These are phyloP conservation scores for Fusarium pininemorale DNA, from an alignment of 2,329 filamentous ascomycete species.

Conservation along the genomic window DNA sequence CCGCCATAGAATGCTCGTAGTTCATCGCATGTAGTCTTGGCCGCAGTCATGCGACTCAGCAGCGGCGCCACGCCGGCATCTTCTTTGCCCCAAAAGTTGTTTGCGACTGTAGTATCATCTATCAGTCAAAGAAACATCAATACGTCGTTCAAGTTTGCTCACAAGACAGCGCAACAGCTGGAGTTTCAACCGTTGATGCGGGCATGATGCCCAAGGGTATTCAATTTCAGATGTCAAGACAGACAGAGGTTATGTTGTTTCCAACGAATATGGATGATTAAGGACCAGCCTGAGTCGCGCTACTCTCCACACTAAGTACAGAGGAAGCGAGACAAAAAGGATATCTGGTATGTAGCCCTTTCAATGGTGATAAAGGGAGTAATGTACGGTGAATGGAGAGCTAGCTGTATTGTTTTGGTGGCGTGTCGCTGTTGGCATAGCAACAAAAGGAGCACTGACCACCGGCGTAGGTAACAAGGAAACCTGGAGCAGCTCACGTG, in stretches of 20 bases:
- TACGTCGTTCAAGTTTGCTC: constrained; percentile 40
- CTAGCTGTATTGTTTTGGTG: constrained; percentile 37
- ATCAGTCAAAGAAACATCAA: constrained; percentile 22
- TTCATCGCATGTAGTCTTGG: constrained; percentile 95
- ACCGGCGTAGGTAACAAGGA: neutral
- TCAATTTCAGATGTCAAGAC: constrained; percentile 12
- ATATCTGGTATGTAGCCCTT: constrained; percentile 11
- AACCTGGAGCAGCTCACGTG: constrained; percentile 34
- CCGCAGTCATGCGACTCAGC: constrained; percentile 91
- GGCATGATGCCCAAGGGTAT: constrained; percentile 59
- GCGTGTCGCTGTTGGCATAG: constrained; percentile 28
- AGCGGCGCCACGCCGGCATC: constrained; percentile 94
- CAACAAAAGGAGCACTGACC: constrained; percentile 20
- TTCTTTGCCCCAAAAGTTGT: constrained; percentile 99
- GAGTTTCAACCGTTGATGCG: constrained; percentile 67
- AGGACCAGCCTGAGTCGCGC: constrained; percentile 36
- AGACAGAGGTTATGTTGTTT: neutral
- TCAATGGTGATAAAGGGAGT: constrained; percentile 28
- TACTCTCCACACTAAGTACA: constrained; percentile 28
- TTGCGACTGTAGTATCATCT: constrained; percentile 73
- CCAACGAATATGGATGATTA: constrained; percentile 9
- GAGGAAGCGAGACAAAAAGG: constrained; percentile 21
- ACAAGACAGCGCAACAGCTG: constrained; percentile 75
- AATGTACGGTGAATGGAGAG: neutral
- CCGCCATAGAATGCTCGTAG: constrained; percentile 88